Percentiles rank a stretch among this genome's conserved stretches.
Evolutionary conservation across 176 grass and related monocot genomes (phyloP).

Genomic region (Avena insularis): DNA sequence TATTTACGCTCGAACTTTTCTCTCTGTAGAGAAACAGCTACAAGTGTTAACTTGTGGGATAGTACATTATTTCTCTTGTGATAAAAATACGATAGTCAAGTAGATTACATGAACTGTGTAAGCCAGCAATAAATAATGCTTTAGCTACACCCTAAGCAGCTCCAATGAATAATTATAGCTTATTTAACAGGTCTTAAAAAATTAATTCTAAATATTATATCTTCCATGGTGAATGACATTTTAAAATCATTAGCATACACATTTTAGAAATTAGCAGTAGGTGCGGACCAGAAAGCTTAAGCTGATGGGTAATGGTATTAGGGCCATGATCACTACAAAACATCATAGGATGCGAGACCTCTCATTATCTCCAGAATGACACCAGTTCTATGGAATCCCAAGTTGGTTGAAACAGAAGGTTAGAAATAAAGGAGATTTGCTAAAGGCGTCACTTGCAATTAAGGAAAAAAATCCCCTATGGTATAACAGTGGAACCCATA

Average conservation of each 20-base stretch:
- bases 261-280: constrained; percentile 17
- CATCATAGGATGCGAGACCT: constrained; percentile 18
- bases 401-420: constrained; percentile 3
- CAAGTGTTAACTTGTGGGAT: background rate
- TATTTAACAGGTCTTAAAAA: constrained; percentile 12
- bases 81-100: constrained; percentile 4
- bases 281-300: constrained; percentile 11
- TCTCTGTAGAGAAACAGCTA: constrained; percentile 1
- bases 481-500: background rate
- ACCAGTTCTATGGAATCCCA: background rate
- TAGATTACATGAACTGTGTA: background rate
- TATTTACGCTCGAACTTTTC: constrained; percentile 27
- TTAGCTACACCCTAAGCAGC: background rate
- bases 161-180: background rate
- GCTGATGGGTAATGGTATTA: constrained; percentile 5
- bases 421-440: constrained; percentile 1
- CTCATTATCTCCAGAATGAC: background rate
- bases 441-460: constrained; percentile 2
- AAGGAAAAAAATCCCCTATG: background rate
- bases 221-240: constrained; percentile 22
- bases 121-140: background rate
- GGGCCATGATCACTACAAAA: constrained; percentile 8
- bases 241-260: constrained; percentile 13
- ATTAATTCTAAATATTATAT: background rate
- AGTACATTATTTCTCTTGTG: background rate